Conservation (phyloP, 2,329 filamentous ascomycete species). For the Botrytis galanthina region DNA sequence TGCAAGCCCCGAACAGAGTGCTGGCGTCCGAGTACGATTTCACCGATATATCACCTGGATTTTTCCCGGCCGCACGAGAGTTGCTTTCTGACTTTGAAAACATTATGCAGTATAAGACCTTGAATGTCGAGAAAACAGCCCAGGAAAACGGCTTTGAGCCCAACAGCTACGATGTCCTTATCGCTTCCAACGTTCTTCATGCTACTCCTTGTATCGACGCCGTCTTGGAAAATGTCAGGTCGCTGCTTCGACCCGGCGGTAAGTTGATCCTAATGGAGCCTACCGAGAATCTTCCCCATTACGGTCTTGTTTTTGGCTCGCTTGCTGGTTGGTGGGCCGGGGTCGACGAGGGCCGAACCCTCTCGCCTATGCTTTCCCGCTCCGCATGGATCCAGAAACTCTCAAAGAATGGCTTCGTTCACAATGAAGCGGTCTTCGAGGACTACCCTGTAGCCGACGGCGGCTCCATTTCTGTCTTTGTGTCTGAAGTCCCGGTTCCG, state of each 20-base stretch:
- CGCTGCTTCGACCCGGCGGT: constrained; percentile 37
- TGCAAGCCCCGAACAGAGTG: neutral
- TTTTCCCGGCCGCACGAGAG: neutral
- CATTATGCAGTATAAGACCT: constrained; percentile 17
- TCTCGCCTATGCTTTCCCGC: neutral
- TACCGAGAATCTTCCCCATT: constrained; percentile 3
- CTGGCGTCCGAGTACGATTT: neutral
- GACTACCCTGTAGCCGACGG: too few species aligned
- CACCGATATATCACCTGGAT: constrained; percentile 11
- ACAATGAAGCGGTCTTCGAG: too few species aligned
- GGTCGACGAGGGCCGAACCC: neutral
- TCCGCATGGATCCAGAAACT: neutral
- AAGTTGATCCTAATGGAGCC: constrained; percentile 35
- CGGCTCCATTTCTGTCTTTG: too few species aligned
- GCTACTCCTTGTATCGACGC: constrained; percentile 28
- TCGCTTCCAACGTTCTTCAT: constrained; percentile 31
- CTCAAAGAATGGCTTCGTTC: neutral
- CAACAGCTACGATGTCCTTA: constrained; percentile 29
- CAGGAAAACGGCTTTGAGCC: constrained; percentile 21
- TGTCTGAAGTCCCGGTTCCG: too few species aligned
- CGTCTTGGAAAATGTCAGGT: constrained; percentile 32
- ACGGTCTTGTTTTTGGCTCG: constrained; percentile 14
- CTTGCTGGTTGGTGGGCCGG: constrained; percentile 24
- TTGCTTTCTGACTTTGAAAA: neutral
- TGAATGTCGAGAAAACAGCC: constrained; percentile 24